Percentiles rank a stretch among this genome's conserved stretches.
phyloP scores from a whole-genome alignment of 1,284 basidiomycete genomes.

The Bjerkandera adusta region DNA sequence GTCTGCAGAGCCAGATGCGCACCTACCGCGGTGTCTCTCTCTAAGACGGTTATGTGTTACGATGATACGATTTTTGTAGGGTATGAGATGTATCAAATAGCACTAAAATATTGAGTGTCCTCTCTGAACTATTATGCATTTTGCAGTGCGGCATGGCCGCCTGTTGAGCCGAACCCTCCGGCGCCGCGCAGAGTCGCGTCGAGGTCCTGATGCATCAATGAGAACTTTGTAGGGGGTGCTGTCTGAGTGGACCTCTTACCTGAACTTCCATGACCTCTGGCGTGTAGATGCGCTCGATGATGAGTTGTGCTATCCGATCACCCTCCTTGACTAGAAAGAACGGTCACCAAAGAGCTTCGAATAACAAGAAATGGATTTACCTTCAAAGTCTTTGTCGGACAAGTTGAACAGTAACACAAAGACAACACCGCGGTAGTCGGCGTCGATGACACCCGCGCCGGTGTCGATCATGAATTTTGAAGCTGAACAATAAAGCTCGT shows the following conservation, averaged over 20 bases:
- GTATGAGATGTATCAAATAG: too few relatives aligned
- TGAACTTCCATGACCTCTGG: slow-evolving; percentile 86
- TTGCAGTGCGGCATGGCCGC: slow-evolving; percentile 61
- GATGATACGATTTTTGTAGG: too few relatives aligned
- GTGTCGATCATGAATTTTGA: slow-evolving; percentile 97
- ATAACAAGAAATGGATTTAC: slow-evolving; percentile 39
- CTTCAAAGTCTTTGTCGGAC: slow-evolving; percentile 84
- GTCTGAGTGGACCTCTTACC: slow-evolving; percentile 40
- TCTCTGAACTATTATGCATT: too few relatives aligned
- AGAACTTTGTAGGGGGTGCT: slow-evolving; percentile 11
- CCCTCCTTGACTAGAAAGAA: slow-evolving; percentile 69
- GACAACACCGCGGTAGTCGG: slow-evolving; percentile 91
- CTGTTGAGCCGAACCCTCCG: slow-evolving; percentile 95
- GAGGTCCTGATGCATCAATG: slow-evolving; percentile 53
- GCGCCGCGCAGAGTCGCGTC: slow-evolving; percentile 82
- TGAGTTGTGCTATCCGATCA: slow-evolving; percentile 92
- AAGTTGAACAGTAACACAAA: slow-evolving; percentile 96
- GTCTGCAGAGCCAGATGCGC: slow-evolving; percentile 39
- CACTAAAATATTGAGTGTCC: too few relatives aligned
- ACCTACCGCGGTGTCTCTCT: slow-evolving; percentile 44
- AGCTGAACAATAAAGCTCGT: slow-evolving; percentile 47
- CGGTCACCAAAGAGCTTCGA: neutral
- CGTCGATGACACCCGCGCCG: slow-evolving; percentile 95
- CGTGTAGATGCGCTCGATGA: slow-evolving; percentile 88
- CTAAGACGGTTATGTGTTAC: too few relatives aligned